A percentile compares a stretch with the other conserved stretches of the same genome.
These are phyloP conservation scores for Backusella australiensis DNA, from an alignment of 192 early-diverging fungal genomes.

Conservation along the genomic window DNA sequence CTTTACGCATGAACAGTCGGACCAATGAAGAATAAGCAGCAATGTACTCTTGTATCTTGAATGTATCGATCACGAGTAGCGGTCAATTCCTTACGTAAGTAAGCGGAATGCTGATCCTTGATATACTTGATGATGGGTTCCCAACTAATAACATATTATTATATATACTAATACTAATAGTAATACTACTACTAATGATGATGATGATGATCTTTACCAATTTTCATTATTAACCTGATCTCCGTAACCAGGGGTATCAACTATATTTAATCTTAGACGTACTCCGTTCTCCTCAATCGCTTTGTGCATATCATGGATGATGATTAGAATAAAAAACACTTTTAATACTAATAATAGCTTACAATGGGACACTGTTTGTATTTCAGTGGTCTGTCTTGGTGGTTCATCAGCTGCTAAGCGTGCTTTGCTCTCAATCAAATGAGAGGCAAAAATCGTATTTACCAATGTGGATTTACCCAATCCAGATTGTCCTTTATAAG, in stretches of 20 bases:
- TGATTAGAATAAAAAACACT: background rate
- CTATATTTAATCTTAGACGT: conserved; percentile 88
- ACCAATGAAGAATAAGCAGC: conserved; percentile 93
- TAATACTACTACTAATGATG: conserved; percentile 59
- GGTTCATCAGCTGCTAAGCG: conserved; percentile 79
- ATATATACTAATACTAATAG: conserved; percentile 96
- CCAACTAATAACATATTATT: conserved; percentile 60
- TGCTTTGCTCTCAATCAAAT: conserved; percentile 90
- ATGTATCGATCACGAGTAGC: conserved; percentile 86
- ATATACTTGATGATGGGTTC: conserved; percentile 97
- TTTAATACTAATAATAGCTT: conserved; percentile 22
- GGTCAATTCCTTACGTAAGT: conserved; percentile 88
- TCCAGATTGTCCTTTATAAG: conserved; percentile 78
- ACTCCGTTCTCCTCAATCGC: conserved; percentile 96
- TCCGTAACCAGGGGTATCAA: conserved; percentile 96
- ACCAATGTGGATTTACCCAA: conserved; percentile 96
- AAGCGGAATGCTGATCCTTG: conserved; percentile 95
- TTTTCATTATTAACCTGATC: conserved; percentile 99
- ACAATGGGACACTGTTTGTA: conserved; percentile 87
- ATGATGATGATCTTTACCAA: conserved; percentile 54
- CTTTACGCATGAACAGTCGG: conserved; percentile 90
- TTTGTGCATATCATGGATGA: conserved; percentile 21
- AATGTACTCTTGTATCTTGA: conserved; percentile 92
- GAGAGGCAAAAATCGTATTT: conserved; percentile 96
- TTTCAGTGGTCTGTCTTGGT: conserved; percentile 92